A percentile compares a stretch with the other conserved stretches of the same genome.
phyloP scores from a whole-genome alignment of 2,329 filamentous ascomycete genomes.

The Ascochyta koolunga region DNA sequence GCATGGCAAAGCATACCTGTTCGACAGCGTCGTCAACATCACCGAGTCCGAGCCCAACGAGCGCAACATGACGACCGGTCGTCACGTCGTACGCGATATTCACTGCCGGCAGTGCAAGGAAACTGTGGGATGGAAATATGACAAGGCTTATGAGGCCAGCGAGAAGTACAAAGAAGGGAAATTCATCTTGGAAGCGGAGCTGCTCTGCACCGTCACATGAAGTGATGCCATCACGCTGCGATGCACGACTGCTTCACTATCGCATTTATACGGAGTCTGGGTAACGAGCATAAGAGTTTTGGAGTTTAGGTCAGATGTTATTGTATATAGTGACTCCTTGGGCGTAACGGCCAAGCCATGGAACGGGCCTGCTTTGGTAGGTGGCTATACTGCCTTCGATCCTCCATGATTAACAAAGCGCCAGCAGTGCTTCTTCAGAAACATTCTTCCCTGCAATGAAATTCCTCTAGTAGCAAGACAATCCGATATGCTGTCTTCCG shows the following conservation, averaged over 20 bases:
- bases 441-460: background rate
- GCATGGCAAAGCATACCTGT: constrained; percentile 97
- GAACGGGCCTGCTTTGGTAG: background rate
- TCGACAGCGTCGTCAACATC: constrained; percentile 92
- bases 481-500: background rate
- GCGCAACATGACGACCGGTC: constrained; percentile 96
- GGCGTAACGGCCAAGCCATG: background rate
- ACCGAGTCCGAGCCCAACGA: constrained; percentile 83
- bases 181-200: constrained; percentile 91
- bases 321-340: constrained; percentile 2
- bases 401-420: background rate
- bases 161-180: constrained; percentile 99
- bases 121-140: constrained; percentile 97
- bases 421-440: background rate
- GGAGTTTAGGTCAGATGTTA: background rate
- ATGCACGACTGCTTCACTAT: background rate
- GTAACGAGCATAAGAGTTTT: constrained; percentile 10
- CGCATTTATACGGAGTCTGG: constrained; percentile 36
- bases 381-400: background rate
- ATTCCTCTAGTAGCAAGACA: background rate
- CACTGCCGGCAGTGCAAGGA: constrained; percentile 88
- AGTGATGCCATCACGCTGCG: background rate
- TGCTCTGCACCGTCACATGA: constrained; percentile 76
- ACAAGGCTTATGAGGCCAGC: constrained; percentile 87
- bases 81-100: constrained; percentile 94